These are phyloP conservation scores for Trypanosoma conorhini DNA, from an alignment of 208 protist species.

Conservation along the genomic window DNA sequence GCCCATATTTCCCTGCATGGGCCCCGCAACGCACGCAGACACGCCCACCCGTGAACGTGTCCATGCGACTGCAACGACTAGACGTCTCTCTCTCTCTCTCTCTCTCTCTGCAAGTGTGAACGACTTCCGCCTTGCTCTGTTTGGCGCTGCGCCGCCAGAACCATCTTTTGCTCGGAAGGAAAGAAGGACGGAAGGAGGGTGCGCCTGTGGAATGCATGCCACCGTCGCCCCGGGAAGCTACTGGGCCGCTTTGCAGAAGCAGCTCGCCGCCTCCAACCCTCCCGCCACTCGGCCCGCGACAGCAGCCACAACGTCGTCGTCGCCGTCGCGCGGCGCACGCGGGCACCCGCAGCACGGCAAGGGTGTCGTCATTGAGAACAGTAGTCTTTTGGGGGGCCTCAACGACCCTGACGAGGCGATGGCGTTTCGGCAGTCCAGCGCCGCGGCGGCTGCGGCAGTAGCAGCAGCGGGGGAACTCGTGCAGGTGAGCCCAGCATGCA, in stretches of 20 bases:
- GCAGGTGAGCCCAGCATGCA: neutral
- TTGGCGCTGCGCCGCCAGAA: neutral
- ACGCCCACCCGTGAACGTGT: no score
- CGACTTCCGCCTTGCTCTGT: neutral
- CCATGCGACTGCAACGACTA: neutral
- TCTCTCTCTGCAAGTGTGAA: constrained; percentile 7
- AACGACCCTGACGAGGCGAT: constrained; percentile 3
- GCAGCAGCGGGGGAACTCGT: neutral
- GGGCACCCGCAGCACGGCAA: neutral
- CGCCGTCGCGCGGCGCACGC: neutral
- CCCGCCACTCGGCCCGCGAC: neutral
- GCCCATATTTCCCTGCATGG: no score
- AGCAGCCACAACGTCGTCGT: neutral
- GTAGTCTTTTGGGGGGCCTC: constrained; percentile 17
- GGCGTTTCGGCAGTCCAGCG: neutral
- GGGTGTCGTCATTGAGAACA: constrained; percentile 34
- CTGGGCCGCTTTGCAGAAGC: constrained; percentile 43
- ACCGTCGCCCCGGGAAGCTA: constrained; percentile 35
- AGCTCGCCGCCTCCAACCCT: neutral
- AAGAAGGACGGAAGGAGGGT: neutral
- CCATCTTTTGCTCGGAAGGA: neutral
- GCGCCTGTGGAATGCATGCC: constrained; percentile 8
- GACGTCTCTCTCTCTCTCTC: neutral
- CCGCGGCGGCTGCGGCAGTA: no score
- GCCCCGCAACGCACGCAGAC: no score